These are phyloP conservation scores for Dictyostelium citrinum DNA, from an alignment of 78 protist genomes.

Conservation along the genomic window DNA sequence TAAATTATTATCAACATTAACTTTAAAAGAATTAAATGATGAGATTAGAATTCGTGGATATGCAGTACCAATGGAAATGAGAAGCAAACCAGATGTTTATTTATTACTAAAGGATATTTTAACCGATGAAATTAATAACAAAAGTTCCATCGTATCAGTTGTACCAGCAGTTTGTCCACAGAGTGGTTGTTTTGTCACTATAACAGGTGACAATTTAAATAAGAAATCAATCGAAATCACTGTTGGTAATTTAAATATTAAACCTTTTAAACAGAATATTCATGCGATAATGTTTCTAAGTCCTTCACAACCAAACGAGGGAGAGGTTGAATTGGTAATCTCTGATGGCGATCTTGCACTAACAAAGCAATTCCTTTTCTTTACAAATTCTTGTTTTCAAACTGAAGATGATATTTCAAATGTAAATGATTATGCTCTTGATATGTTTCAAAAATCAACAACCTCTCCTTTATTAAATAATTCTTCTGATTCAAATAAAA, in stretches of 20 bases:
- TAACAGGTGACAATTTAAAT: conserved; percentile 40
- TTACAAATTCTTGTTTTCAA: conserved; percentile 40
- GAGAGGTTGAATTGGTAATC: conserved; percentile 38
- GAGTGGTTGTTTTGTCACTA: conserved; percentile 9
- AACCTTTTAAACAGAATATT: conserved; percentile 4
- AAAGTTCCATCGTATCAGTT: conserved; percentile 8
- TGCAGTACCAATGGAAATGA: neutral
- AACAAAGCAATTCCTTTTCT: conserved; percentile 15
- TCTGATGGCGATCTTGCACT: conserved; percentile 10
- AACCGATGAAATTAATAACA: neutral
- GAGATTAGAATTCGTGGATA: neutral
- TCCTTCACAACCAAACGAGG: conserved; percentile 14
- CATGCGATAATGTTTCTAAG: conserved; percentile 9
- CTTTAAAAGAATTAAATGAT: neutral
- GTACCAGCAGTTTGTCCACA: conserved; percentile 53
- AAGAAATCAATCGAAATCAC: neutral
- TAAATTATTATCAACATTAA: neutral
- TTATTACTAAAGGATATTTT: neutral
- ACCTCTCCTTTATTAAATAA: neutral
- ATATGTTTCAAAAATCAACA: conserved; percentile 29
- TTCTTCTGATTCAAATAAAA: neutral
- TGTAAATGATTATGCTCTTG: conserved; percentile 31
- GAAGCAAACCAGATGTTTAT: neutral
- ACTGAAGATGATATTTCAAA: conserved; percentile 44
- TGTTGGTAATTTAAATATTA: neutral